phyloP scores from a whole-genome alignment of 2,329 filamentous ascomycete genomes.

The Neofusicoccum kwambonambiense region DNA sequence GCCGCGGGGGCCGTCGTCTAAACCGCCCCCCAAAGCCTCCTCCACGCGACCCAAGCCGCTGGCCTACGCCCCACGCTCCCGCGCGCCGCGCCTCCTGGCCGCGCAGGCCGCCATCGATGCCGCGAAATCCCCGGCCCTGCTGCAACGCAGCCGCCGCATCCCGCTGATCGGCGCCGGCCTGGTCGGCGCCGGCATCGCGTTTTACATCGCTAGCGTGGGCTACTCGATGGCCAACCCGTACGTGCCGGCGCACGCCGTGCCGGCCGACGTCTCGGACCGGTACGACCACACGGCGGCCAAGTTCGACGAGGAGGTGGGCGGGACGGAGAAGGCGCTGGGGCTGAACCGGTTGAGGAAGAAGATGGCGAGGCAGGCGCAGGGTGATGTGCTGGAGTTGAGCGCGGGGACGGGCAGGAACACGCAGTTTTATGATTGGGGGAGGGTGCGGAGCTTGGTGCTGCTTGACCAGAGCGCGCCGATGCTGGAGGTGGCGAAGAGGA shows the following conservation, averaged over 20 bases:
- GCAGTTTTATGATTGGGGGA: conserved; percentile 43
- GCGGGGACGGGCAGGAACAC: conserved; percentile 52
- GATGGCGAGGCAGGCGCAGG: conserved; percentile 41
- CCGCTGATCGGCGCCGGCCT: conserved; percentile 2
- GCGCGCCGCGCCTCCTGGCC: background rate
- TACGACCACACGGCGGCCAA: conserved; percentile 46
- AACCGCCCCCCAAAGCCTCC: background rate
- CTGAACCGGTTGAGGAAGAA: conserved; percentile 41
- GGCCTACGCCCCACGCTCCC: background rate
- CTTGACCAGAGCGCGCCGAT: conserved; percentile 49
- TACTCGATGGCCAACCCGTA: conserved; percentile 20
- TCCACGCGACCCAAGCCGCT: background rate
- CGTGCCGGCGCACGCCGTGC: conserved; percentile 22
- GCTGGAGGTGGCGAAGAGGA: conserved; percentile 48
- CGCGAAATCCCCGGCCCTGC: background rate
- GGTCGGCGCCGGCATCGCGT: background rate
- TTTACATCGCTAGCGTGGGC: background rate
- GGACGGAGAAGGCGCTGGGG: conserved; percentile 44
- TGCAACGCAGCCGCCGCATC: background rate
- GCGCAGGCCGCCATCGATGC: background rate
- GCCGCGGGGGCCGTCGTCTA: background rate
- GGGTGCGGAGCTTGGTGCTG: conserved; percentile 45
- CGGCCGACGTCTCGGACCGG: conserved; percentile 43
- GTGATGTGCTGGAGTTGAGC: conserved; percentile 50
- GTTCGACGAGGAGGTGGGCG: conserved; percentile 49